Conservation (phyloP, 257 asterid species). For the Osmanthus fragrans region DNA sequence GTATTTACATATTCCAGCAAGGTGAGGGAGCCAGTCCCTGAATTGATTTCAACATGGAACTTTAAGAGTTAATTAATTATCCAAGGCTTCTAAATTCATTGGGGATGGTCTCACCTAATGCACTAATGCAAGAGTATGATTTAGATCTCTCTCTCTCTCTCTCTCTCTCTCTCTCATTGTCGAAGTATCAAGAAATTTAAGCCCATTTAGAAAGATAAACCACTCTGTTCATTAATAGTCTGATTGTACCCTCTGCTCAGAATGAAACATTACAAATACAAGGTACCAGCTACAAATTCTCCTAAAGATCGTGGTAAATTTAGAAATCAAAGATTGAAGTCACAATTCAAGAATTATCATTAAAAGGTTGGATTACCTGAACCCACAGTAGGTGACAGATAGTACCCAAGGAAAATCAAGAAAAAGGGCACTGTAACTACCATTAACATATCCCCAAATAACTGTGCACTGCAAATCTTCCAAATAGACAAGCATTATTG, state of each 20-base stretch:
- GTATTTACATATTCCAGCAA: background rate
- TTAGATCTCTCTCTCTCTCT: background rate
- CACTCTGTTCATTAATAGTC: background rate
- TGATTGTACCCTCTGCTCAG: background rate
- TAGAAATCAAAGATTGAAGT: background rate
- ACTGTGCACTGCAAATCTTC: background rate
- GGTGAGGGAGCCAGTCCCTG: background rate
- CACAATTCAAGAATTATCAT: background rate
- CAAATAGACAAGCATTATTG: background rate
- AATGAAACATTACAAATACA: background rate
- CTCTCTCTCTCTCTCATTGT: background rate
- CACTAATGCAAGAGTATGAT: background rate
- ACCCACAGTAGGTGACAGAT: background rate
- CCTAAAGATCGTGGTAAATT: background rate
- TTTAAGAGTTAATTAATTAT: too few species aligned
- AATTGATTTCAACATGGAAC: background rate
- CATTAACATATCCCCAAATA: background rate
- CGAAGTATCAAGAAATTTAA: background rate
- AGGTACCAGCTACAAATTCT: background rate
- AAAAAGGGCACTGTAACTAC: background rate
- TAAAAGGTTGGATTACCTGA: background rate
- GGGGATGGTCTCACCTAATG: background rate
- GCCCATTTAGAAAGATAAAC: background rate
- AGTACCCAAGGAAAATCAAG: background rate
- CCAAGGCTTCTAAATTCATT: background rate